Base-by-base conservation (phyloP, 495 filamentous ascomycete genomes). In the Xylaria acuta region DNA sequence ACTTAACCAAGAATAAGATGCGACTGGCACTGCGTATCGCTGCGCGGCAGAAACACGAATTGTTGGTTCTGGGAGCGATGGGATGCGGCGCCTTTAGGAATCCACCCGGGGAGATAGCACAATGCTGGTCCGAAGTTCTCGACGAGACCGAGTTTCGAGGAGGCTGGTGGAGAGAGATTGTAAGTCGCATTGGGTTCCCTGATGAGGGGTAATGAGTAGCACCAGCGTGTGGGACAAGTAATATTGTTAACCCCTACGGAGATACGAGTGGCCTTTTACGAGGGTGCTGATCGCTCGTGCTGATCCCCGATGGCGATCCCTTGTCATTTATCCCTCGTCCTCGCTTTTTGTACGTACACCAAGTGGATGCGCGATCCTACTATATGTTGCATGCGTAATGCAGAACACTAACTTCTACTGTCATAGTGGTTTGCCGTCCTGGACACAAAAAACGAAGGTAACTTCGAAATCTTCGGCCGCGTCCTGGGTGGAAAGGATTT, bases 41-140 rank as follows among this genome's bases (percentile, higher is more conserved):
- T 22, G 89, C 82, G 11, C 67, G 73, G 4, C 82, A 85, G 30
- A 82, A 81, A 12, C 89, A 91, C 75, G 80, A 83, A 18, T 81
- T 82, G 75, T 73, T 92, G 16, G 86, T 92, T 16, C 83, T 92
- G 2, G 89, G 90, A 0, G 90, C 90, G 0, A 73, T 93, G 25
- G 91, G 91, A 1, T 92, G 90, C 70, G 90, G 90, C 1, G 88
- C 84, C 3, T 92, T 90, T 78, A 73, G 67, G 7, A 91, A 92
- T 73, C 91, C 91, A 30, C 80, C 78, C 0, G 72, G 79, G 14
- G 86, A 86, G 54, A 87, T 92, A 18, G 87, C 84, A 6, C 25
- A 82, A 30, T 88, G 86, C 71, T 92, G 88, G 83, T 59, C 72
- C 34, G 86, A 89, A 72, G 87, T 92, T 22, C 83, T 93, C 69